Evolutionary conservation across 257 asterid species (phyloP).

Genomic region (Solanum boliviense): DNA sequence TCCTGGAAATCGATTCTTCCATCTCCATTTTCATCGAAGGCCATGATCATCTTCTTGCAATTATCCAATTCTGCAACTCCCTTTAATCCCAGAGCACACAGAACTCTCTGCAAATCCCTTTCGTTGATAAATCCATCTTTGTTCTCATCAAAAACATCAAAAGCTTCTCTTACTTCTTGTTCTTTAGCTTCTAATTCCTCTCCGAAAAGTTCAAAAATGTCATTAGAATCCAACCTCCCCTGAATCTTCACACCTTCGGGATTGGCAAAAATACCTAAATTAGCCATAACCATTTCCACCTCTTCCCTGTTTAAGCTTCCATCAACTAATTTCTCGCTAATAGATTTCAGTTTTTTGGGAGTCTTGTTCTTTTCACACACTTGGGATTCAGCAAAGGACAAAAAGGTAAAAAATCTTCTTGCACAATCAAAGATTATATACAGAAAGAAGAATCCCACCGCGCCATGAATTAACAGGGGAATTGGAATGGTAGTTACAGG

Average conservation of each 20-base stretch:
- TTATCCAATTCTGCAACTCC: slow-evolving; percentile 37
- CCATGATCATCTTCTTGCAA: slow-evolving; percentile 60
- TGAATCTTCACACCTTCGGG: slow-evolving; percentile 14
- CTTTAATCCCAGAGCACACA: slow-evolving; percentile 43
- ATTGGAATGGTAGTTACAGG: slow-evolving; percentile 16
- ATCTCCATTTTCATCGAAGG: slow-evolving; percentile 56
- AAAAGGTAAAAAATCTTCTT: slow-evolving; percentile 10
- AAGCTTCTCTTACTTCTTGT: slow-evolving; percentile 56
- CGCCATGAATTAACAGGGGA: slow-evolving; percentile 14
- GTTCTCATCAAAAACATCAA: slow-evolving; percentile 54
- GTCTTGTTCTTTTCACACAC: not conserved
- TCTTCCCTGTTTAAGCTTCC: slow-evolving; percentile 30
- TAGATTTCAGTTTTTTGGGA: not conserved
- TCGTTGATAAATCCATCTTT: slow-evolving; percentile 75
- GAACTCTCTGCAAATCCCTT: slow-evolving; percentile 48
- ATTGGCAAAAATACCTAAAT: slow-evolving; percentile 28
- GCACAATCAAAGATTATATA: slow-evolving; percentile 13
- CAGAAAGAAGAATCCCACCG: slow-evolving; percentile 17
- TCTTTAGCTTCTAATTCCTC: slow-evolving; percentile 31
- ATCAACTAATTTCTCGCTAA: not conserved
- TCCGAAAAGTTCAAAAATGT: slow-evolving; percentile 21
- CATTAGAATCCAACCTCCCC: slow-evolving; percentile 12
- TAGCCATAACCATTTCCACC: slow-evolving; percentile 30
- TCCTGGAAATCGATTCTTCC: slow-evolving; percentile 52
- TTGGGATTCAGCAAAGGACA: not conserved